Evolutionary conservation across 2,329 filamentous ascomycete species (phyloP).

Genomic region (Hypomyces rosellus): DNA sequence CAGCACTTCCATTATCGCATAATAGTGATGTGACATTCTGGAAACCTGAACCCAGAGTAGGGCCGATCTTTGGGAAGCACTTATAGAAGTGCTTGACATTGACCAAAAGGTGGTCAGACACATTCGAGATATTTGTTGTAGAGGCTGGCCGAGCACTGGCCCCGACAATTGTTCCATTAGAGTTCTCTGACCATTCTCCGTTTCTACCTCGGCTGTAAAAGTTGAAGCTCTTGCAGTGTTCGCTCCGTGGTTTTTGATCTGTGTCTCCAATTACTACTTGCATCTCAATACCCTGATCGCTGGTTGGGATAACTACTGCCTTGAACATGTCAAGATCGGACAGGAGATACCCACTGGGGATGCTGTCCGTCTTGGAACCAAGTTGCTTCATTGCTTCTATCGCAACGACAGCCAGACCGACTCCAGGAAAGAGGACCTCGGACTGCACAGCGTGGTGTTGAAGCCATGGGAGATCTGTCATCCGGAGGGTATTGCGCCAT

Average conservation of each 20-base stretch:
- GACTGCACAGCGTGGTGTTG: not conserved
- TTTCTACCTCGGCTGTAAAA: not conserved
- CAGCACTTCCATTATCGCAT: too few relatives aligned
- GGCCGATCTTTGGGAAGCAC: too few relatives aligned
- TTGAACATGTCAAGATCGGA: not conserved
- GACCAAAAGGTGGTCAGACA: too few relatives aligned
- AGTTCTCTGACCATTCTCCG: slow-evolving; percentile 1
- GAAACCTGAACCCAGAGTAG: too few relatives aligned
- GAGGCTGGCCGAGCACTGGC: not conserved
- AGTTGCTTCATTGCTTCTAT: not conserved
- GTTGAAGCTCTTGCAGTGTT: not conserved
- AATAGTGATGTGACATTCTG: too few relatives aligned
- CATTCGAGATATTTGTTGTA: too few relatives aligned
- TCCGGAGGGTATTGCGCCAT: not conserved
- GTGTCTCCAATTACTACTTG: not conserved
- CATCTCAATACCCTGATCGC: not conserved
- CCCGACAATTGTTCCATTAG: not conserved
- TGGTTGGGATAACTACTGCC: not conserved
- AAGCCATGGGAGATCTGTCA: not conserved
- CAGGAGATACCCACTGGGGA: not conserved
- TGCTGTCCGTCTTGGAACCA: not conserved
- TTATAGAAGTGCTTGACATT: too few relatives aligned
- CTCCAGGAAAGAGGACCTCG: not conserved
- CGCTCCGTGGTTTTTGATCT: not conserved
- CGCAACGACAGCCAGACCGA: not conserved